These are phyloP conservation scores for Voacanga thouarsii DNA, from an alignment of 257 asterid genomes.

Conservation along the genomic window DNA sequence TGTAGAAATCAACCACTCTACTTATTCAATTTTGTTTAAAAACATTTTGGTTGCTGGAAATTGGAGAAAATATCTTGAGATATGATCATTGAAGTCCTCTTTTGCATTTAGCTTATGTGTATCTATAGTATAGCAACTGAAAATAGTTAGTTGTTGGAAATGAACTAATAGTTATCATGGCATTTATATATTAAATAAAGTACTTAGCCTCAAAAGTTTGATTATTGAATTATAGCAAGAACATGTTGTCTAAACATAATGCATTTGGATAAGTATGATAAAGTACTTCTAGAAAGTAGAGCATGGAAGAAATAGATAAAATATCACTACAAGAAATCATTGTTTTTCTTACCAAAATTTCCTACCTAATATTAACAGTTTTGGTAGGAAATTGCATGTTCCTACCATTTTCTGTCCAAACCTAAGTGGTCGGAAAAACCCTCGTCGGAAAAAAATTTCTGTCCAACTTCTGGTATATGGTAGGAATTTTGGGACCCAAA, in stretches of 20 bases:
- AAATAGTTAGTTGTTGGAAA: not conserved
- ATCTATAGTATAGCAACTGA: not conserved
- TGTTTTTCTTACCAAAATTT: too few relatives aligned
- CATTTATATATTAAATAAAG: not conserved
- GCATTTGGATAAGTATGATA: not conserved
- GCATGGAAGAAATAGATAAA: too few relatives aligned
- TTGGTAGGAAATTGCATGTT: too few relatives aligned
- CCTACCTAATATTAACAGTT: too few relatives aligned
- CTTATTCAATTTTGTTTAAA: constrained; percentile 63
- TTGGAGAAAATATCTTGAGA: constrained; percentile 98
- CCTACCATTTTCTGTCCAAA: too few relatives aligned
- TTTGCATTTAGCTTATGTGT: not conserved
- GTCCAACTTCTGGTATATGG: too few relatives aligned
- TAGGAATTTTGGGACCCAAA: too few relatives aligned
- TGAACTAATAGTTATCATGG: not conserved
- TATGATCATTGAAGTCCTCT: constrained; percentile 22
- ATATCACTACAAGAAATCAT: too few relatives aligned
- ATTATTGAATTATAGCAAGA: not conserved
- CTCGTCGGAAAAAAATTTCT: too few relatives aligned
- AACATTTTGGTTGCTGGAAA: constrained; percentile 80
- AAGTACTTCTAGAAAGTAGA: too few relatives aligned
- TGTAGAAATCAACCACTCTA: too few relatives aligned
- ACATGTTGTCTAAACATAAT: not conserved
- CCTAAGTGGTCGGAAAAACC: too few relatives aligned
- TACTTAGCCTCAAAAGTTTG: not conserved